Evolutionary conservation across 2,329 filamentous ascomycete species (phyloP), one percentile per base, ranked within the genome.

Genomic region (Paradendryphiella salina): DNA sequence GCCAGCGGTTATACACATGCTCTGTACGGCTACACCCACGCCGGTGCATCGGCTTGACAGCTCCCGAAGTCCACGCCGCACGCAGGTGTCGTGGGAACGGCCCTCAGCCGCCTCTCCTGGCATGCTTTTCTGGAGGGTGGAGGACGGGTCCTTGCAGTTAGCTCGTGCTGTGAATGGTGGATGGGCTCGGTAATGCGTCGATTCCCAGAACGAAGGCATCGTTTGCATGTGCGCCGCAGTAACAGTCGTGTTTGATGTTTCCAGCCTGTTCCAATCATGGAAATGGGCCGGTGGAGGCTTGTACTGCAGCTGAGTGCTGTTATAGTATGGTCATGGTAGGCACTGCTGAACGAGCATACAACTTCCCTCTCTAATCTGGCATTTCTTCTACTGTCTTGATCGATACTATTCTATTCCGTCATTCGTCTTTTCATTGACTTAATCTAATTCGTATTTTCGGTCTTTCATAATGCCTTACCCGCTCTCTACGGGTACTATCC

Each of bases 71-170:
- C 51, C 40, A 51, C 57, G 59, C 60, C 63, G 57, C 52, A 64
- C 47, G 51, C 49, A 58, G 36, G 37, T 55, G 39, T 58, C 53
- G 51, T 62, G 49, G 50, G 52, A 58, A 40, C 34, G 53, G 36
- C 53, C 50, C 61, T 67, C 60, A 66, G 65, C 59, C 64, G 59
- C 63, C 37, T 65, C 40, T 61, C 61, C 64, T 66, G 63, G 65
- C 55, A 55, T 39, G 32, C 50, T 55, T 57, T 56, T 38, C 41
- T 54, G 47, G 60, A 60, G 54, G 58, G 45, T 52, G 54, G 52
- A 52, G 49, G 40, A 54, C 42, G 34, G 60, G 41, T 47, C 50
- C 35, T 54, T 63, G 65, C 63, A 55, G 57, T 55, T 63, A 65
- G 53, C 48, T 36, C 36, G 46, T 56, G 17, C 39, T 44, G 26